These are phyloP conservation scores for Stemphylium vesicarium DNA, from an alignment of 2,329 filamentous ascomycete genomes.

Conservation along the genomic window DNA sequence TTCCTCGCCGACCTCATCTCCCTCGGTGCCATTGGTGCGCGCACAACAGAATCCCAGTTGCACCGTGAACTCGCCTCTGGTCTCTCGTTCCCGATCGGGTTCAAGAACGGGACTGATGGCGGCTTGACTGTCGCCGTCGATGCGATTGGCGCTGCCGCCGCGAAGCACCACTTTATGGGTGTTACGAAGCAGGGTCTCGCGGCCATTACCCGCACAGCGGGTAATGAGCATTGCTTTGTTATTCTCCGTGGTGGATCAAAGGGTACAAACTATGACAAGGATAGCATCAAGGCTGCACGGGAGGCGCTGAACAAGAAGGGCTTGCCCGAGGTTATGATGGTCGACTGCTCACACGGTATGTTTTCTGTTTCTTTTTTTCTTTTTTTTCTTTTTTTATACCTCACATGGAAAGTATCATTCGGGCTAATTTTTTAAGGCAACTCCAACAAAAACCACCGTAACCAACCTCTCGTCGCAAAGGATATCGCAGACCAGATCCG, in stretches of 20 bases:
- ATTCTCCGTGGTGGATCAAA: conserved; percentile 90
- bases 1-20: conserved; percentile 96
- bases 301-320: conserved; percentile 81
- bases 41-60: conserved; percentile 95
- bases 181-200: conserved; percentile 97
- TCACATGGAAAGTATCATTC: too few relatives aligned
- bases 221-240: conserved; percentile 97
- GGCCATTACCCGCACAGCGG: conserved; percentile 89
- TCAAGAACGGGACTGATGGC: conserved; percentile 99
- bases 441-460: conserved; percentile 95
- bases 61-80: conserved; percentile 95
- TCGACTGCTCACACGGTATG: conserved; percentile 95
- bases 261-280: conserved; percentile 92
- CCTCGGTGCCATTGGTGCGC: conserved; percentile 91
- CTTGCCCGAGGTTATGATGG: conserved; percentile 89
- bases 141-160: conserved; percentile 80
- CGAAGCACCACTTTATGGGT: conserved; percentile 97
- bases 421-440: conserved; percentile 66
- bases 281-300: conserved; percentile 79
- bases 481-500: conserved; percentile 83
- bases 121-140: conserved; percentile 91
- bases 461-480: conserved; percentile 92
- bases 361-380: background rate
- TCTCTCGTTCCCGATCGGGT: conserved; percentile 95
- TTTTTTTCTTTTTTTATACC: too few relatives aligned